Base-by-base conservation (phyloP, 2,329 filamentous ascomycete genomes). In the Didymella pinodella region DNA sequence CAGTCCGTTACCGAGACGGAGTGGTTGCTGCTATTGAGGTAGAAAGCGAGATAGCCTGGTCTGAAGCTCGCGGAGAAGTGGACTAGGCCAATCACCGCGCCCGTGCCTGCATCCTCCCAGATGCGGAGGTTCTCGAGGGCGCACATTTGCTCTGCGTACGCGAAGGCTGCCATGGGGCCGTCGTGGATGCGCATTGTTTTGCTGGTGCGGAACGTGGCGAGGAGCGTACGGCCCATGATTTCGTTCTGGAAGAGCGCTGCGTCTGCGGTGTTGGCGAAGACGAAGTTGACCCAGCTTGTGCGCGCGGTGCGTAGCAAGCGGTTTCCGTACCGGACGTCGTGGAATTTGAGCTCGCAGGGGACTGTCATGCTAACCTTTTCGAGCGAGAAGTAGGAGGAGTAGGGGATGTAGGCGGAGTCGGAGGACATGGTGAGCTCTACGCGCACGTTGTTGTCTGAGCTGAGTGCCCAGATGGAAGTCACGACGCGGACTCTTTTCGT, bases 91-190 rank as follows among this genome's bases (percentile, higher is more conserved):
- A 82, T 70, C 18, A 82, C 73, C 20, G 78, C 80, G 18, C 76
- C 76, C 0, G 70, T 75, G 0, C 75, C 77, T 25, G 78, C 75
- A 45, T 82, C 80, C 60, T 80, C 75, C 80, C 80, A 83, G 0
- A 82, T 66, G 4, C 81, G 74, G 2, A 82, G 70, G 34, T 79
- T 79, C 58, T 83, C 81, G 58, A 82, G 78, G 20, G 77, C 80
- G 52, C 80, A 81, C 71, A 83, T 80, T 64, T 82, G 80, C 62
- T 82, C 80, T 52, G 81, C 78, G 54, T 81, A 80, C 3, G 77
- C 70, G 52, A 82, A 78, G 0, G 76, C 71, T 0, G 76, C 74
- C 20, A 72, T 68, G 18, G 81, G 48, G 5, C 80, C 80, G 54
- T 80, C 75, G 64, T 81, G 80, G 8, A 80, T 69, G 25, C 81